These are phyloP conservation scores for Puccinia triticina DNA, from an alignment of 1,284 basidiomycete species.

Conservation along the genomic window DNA sequence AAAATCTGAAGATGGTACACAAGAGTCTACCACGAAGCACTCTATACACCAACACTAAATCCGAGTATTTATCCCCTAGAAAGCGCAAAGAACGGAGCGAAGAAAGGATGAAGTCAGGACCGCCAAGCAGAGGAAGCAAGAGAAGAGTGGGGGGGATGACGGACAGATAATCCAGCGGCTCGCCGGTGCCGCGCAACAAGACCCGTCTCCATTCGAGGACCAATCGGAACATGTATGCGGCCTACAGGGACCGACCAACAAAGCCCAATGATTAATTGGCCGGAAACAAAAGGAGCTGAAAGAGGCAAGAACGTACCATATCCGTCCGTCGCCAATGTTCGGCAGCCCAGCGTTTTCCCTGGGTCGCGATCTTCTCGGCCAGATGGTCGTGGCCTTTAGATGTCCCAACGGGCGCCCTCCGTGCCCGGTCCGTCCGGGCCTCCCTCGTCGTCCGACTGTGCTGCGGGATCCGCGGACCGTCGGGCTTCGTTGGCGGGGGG, in stretches of 20 bases:
- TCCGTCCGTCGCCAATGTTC: slow-evolving; percentile 50
- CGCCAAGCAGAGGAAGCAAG: not conserved
- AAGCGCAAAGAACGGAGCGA: too few relatives aligned
- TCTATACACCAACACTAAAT: too few relatives aligned
- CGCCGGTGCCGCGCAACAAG: slow-evolving; percentile 34
- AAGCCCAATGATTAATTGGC: not conserved
- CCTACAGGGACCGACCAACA: not conserved
- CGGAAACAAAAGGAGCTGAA: not conserved
- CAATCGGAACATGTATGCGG: slow-evolving; percentile 46
- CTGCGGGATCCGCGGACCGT: not conserved
- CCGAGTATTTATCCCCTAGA: too few relatives aligned
- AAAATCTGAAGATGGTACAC: too few relatives aligned
- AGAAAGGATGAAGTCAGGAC: too few relatives aligned
- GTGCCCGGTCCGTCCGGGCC: not conserved
- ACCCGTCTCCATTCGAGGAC: slow-evolving; percentile 46
- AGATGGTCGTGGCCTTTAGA: slow-evolving; percentile 32
- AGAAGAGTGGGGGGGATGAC: not conserved
- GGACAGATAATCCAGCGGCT: slow-evolving; percentile 30
- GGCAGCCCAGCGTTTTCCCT: slow-evolving; percentile 44
- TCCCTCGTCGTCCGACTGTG: not conserved
- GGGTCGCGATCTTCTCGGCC: slow-evolving; percentile 47
- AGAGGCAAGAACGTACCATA: slow-evolving; percentile 28
- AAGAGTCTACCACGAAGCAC: too few relatives aligned
- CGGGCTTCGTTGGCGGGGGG: too few relatives aligned
- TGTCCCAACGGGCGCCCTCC: not conserved